Evolutionary conservation across 306 rosid genomes (phyloP), one percentile per base, ranked within the genome.

Genomic region (Quercus engelmannii): DNA sequence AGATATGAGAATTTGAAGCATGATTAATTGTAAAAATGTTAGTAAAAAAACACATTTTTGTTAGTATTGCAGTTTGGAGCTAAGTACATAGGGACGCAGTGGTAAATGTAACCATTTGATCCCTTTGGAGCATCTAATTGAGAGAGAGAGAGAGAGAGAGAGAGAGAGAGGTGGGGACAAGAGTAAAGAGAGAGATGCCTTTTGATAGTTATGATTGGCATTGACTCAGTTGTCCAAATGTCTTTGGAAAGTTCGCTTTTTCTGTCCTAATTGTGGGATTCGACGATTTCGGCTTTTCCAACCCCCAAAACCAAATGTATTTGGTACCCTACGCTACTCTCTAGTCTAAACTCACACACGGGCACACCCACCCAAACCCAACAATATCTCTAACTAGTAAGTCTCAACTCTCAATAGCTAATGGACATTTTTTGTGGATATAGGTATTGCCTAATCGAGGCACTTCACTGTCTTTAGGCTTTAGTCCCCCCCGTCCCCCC

Each of bases 151-250:
- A n/a, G n/a, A 54, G 74, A 51, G 70, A 55, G 25, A 73, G 77
- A 74, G 79, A 33, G 38, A 55, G 77, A 33, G 75, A 56, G 35
- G 69, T n/a, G 69, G 56, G 31, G 83, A 77, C 28, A 67, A 57
- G 79, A 1, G 20, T 31, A 14, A 72, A 68, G 79, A 9, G 78
- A 20, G 78, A 69, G 87, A 78, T 86, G 86, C 90, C 81, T 85
- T 88, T 84, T 85, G 80, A 83, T 88, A 86, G 89, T 81, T 79
- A 94, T 95, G 92, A 92, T 92, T 91, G 97, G 97, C 97, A 90
- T 95, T 83, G 94, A 90, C 99, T 87, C 56, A 55, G 72, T 90
- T 91, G 99, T 91, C 97, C 94, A 81, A 89, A 91, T 87, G 89
- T 83, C 75, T 80, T 90, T 92, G 99, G 94, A 95, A 92, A 87